Evolutionary conservation across 2,329 filamentous ascomycete genomes (phyloP).

Genomic region (Penicillium sp.): DNA sequence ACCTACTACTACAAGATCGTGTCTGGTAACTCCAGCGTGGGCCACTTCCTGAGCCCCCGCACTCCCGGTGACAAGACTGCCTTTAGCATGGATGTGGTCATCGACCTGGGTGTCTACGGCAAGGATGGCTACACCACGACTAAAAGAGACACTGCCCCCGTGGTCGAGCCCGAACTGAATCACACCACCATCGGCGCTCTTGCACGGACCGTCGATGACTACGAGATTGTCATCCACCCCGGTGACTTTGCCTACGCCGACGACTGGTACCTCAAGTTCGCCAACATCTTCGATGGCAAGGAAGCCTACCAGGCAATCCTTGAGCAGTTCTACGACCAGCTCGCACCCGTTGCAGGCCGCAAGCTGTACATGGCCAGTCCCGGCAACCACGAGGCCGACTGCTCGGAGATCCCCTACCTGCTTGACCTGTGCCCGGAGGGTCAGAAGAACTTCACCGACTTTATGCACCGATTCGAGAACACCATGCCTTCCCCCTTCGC

Average conservation of each 20-base stretch:
- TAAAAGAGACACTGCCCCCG: constrained; percentile 54
- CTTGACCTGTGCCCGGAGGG: constrained; percentile 42
- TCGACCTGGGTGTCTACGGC: constrained; percentile 60
- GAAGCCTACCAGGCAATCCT: constrained; percentile 60
- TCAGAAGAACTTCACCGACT: constrained; percentile 64
- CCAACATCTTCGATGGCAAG: constrained; percentile 52
- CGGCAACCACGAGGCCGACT: constrained; percentile 63
- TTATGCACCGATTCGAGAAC: constrained; percentile 56
- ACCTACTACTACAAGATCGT: constrained; percentile 64
- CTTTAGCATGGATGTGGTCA: constrained; percentile 56
- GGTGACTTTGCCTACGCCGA: constrained; percentile 61
- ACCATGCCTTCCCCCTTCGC: constrained; percentile 56
- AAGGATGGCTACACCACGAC: constrained; percentile 54
- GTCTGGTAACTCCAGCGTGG: constrained; percentile 57
- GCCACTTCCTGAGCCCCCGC: constrained; percentile 58
- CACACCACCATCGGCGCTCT: constrained; percentile 62
- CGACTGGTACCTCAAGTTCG: constrained; percentile 54
- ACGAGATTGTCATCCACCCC: constrained; percentile 51
- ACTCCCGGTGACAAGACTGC: constrained; percentile 57
- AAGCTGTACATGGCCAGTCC: constrained; percentile 61
- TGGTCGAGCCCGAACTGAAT: constrained; percentile 55
- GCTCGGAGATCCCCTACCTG: constrained; percentile 37
- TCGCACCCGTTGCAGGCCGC: constrained; percentile 55
- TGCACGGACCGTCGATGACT: constrained; percentile 55
- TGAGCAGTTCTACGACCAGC: constrained; percentile 59